Evolutionary conservation across 2,329 filamentous ascomycete genomes (phyloP).

Genomic region (Cryphonectria radicalis): DNA sequence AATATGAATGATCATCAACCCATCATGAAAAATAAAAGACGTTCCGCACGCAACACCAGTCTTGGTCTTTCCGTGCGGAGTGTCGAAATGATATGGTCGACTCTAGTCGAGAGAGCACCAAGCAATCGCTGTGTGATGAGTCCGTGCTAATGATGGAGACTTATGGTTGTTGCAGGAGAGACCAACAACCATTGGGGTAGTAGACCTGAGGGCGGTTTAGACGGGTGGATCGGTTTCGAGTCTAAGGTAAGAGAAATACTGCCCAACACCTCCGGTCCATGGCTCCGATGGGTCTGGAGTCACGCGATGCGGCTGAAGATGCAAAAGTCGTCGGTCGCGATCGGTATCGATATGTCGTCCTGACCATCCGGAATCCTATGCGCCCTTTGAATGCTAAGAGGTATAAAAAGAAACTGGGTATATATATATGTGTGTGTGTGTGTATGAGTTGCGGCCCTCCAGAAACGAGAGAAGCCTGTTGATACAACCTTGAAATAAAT

Average conservation of each 20-base stretch:
- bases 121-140: slow-evolving; percentile 1
- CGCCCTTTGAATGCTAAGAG: slow-evolving; percentile 27
- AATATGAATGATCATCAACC: slow-evolving; percentile 23
- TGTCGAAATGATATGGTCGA: slow-evolving; percentile 15
- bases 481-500: background rate
- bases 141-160: slow-evolving; percentile 9
- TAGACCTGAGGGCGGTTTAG: slow-evolving; percentile 1
- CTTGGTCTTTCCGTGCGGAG: slow-evolving; percentile 11
- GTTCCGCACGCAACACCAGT: background rate
- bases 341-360: slow-evolving; percentile 21
- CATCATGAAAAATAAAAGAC: slow-evolving; percentile 26
- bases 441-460: slow-evolving; percentile 9
- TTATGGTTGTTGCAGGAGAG: background rate
- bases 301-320: slow-evolving; percentile 1
- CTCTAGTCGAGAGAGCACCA: background rate
- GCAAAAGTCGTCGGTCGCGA: slow-evolving; percentile 8
- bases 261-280: background rate
- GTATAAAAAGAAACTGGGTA: slow-evolving; percentile 23
- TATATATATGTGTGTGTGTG: slow-evolving; percentile 4
- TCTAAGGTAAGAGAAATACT: background rate
- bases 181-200: background rate
- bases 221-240: slow-evolving; percentile 1
- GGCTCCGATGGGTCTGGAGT: background rate
- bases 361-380: slow-evolving; percentile 24
- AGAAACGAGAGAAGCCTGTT: background rate